Conservation (phyloP, 176 grass and related monocot genomes). For the Musa schizocarpa region DNA sequence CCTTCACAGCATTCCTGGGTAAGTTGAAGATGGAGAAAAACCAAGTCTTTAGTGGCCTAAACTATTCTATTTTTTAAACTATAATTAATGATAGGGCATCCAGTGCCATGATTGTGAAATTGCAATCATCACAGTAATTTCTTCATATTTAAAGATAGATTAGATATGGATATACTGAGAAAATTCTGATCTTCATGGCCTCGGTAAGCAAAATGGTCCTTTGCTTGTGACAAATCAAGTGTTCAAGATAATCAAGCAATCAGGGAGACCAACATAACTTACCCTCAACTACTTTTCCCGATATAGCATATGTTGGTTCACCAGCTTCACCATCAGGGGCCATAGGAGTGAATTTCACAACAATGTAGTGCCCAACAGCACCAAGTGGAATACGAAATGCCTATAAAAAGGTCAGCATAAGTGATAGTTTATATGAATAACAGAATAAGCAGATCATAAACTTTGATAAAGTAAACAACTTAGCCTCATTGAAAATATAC, state of each 20-base stretch:
- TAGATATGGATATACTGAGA: too few relatives aligned
- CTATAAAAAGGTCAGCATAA: conserved; percentile 28
- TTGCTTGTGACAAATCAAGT: neutral
- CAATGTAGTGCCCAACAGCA: conserved; percentile 69
- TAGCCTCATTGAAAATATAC: too few relatives aligned
- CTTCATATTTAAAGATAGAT: too few relatives aligned
- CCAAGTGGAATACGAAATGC: conserved; percentile 73
- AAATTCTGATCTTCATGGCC: neutral
- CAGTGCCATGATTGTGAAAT: too few relatives aligned
- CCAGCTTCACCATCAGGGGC: conserved; percentile 82
- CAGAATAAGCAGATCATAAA: conserved; percentile 5
- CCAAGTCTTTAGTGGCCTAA: too few relatives aligned
- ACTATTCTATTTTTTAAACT: too few relatives aligned
- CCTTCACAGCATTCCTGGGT: too few relatives aligned
- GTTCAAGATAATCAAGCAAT: neutral
- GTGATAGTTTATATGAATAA: conserved; percentile 6
- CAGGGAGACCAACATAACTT: conserved; percentile 27
- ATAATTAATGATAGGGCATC: too few relatives aligned
- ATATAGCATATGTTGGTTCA: conserved; percentile 66
- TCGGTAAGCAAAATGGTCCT: neutral
- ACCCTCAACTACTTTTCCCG: conserved; percentile 72
- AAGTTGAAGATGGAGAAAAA: too few relatives aligned
- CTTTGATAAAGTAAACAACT: neutral
- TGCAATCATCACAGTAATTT: too few relatives aligned
- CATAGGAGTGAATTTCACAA: conserved; percentile 85